Conservation (phyloP, 495 filamentous ascomycete genomes). For the Penicillium crystallinum region DNA sequence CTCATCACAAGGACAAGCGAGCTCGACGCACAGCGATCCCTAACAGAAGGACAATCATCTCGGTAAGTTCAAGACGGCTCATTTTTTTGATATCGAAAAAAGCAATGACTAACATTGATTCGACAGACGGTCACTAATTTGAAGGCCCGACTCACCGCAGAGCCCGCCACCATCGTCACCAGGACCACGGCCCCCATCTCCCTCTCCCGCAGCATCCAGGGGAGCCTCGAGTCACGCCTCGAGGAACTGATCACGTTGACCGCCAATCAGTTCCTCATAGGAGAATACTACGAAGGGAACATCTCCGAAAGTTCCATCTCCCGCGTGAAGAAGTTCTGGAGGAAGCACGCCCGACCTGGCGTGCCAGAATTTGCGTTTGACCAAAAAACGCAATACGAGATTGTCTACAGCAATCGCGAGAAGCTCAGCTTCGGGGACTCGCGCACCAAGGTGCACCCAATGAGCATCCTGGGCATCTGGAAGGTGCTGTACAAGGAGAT, state of each 20-base stretch:
- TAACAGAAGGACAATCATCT: too few relatives aligned
- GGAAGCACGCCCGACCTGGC: constrained; percentile 47
- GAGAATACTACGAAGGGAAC: constrained; percentile 42
- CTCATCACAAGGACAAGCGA: too few relatives aligned
- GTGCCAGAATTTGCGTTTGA: constrained; percentile 56
- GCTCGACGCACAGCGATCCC: too few relatives aligned
- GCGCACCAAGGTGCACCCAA: constrained; percentile 34
- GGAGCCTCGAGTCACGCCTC: constrained; percentile 49
- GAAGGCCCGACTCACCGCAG: too few relatives aligned
- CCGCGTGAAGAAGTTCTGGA: constrained; percentile 43
- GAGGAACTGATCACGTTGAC: constrained; percentile 50
- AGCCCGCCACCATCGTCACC: neutral
- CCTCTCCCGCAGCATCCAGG: constrained; percentile 39
- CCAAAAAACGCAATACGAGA: constrained; percentile 49
- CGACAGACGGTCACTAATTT: too few relatives aligned
- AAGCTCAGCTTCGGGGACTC: constrained; percentile 39
- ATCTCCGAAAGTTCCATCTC: constrained; percentile 44
- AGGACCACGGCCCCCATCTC: constrained; percentile 38
- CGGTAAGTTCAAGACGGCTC: too few relatives aligned
- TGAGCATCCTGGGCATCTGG: constrained; percentile 47
- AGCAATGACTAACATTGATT: too few relatives aligned
- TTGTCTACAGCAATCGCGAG: constrained; percentile 47
- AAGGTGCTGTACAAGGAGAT: constrained; percentile 45
- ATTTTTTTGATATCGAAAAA: too few relatives aligned
- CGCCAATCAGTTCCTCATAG: constrained; percentile 47